Evolutionary conservation across 192 early-diverging fungal species (phyloP), one percentile per base, ranked within the genome.

Genomic region (Linnemannia exigua): DNA sequence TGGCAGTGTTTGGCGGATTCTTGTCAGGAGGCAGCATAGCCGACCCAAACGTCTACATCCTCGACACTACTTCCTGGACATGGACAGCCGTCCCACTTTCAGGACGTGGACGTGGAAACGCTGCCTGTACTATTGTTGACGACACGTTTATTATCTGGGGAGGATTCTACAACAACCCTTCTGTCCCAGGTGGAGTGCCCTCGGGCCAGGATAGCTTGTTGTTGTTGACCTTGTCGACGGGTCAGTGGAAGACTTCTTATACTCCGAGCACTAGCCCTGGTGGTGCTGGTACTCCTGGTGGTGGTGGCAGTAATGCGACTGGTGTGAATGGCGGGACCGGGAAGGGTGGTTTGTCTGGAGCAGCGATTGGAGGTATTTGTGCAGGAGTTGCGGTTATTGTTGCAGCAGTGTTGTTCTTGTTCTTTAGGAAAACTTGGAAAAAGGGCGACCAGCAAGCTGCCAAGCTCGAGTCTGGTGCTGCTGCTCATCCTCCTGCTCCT

Each of bases 91-190:
- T 78, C 19, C 61, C 76, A 4, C 58, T 63, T 22, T 73, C 41
- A 17, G 75, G 70, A 19, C 44, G 16, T 19, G 75, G 71, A 47
- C 70, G 81, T 51, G 76, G 71, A 36, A 68, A 78, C 19, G 41
- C 71, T 1, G 81, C 81, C 17, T 84, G 81, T 20, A 44, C 71
- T 0, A 38, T 84, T 48, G 67, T 78, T 1, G 81, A 84, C 28
- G 75, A 84, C 31, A 72, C 66, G 1, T 84, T 84, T 37, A 74
- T 84, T 3, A 33, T 84, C 58, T 84, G 81, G 81, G 81, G 81
- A 31, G 81, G 81, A 0, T 84, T 73, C 58, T 74, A 67, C 20
- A 47, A 72, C 25, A 70, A 48, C 41, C 75, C 75, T 20, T 61
- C 36, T 28, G 11, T 35, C 1, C 2, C 16, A 0, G 44, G 47